Evolutionary conservation across 139 green algal genomes (phyloP), one percentile per base, ranked within the genome.

Genomic region (Zygnema circumcarinatum): DNA sequence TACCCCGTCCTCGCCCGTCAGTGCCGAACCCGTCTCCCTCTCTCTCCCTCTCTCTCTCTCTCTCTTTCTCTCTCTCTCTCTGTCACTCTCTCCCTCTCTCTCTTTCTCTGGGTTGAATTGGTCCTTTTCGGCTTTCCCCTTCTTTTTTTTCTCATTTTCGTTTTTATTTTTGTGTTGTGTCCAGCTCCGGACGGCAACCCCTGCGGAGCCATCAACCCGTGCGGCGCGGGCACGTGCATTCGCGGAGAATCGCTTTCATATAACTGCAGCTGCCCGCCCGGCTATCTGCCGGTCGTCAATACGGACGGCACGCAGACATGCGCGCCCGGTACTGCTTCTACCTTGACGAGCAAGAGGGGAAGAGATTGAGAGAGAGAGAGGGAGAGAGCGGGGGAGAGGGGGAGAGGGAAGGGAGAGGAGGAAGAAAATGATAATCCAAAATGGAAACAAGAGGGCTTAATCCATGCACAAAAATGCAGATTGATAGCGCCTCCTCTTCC

Each of bases 151-250:
- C 47, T 25, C 16, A 7, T 16, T 16, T 62, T 62, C 16, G 7
- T 62, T 62, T 62, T 62, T 62, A 25, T 16, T 62, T 62, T 62
- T 62, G 7, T 62, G 7, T 62, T 62, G 7, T 16, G 47, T 7
- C 7, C 47, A 62, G 47, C 47, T 62, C 7, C 16, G 7, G 47
- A 16, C 47, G 47, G 69, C 7, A 20, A 39, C 16, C 16, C 16
- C 7, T 78, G 69, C 16, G 69, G 69, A 16, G 11, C 69, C 3
- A 78, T 78, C 69, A 78, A 78, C 69, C 69, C 69, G 3, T 78
- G 69, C 16, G 69, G 69, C 3, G 16, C 3, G 7, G 69, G 69
- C 7, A 78, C 35, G 7, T 78, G 69, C 36, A 41, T 20, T 11
- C 11, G 11, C 16, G 16, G 11, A 3, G 36, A 78, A 3, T n/a